phyloP scores from a whole-genome alignment of 2,329 filamentous ascomycete species.

The Xylariaceae sp. region DNA sequence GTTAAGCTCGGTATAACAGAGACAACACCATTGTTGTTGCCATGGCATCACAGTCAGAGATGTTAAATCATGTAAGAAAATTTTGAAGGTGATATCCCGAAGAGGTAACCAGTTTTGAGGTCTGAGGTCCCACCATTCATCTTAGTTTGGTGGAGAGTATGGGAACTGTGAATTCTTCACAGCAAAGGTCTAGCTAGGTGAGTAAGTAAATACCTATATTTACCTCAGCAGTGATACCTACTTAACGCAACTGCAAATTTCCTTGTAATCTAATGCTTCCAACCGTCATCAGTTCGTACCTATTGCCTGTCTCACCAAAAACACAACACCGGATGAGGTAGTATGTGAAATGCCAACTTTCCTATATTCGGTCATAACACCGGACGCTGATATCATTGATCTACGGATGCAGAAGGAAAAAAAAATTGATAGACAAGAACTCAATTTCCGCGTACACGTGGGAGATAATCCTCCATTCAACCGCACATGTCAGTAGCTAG shows the following conservation, averaged over 20 bases:
- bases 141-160: too few relatives aligned
- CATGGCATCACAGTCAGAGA: background rate
- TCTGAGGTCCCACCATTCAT: too few relatives aligned
- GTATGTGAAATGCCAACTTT: conserved; percentile 1
- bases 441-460: background rate
- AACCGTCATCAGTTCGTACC: background rate
- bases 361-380: conserved; percentile 6
- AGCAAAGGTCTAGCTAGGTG: too few relatives aligned
- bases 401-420: background rate
- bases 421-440: background rate
- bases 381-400: background rate
- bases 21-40: background rate
- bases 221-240: background rate
- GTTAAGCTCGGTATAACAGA: background rate
- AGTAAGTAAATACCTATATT: too few relatives aligned
- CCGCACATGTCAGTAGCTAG: background rate
- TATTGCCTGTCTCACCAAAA: conserved; percentile 1
- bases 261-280: background rate
- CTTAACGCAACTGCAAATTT: background rate
- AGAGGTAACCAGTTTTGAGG: too few relatives aligned
- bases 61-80: too few relatives aligned
- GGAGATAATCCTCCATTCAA: background rate
- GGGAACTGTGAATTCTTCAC: too few relatives aligned
- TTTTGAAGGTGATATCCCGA: too few relatives aligned
- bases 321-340: background rate